Base-by-base conservation (phyloP, 2,329 filamentous ascomycete genomes). In the Trichoderma hamatum region DNA sequence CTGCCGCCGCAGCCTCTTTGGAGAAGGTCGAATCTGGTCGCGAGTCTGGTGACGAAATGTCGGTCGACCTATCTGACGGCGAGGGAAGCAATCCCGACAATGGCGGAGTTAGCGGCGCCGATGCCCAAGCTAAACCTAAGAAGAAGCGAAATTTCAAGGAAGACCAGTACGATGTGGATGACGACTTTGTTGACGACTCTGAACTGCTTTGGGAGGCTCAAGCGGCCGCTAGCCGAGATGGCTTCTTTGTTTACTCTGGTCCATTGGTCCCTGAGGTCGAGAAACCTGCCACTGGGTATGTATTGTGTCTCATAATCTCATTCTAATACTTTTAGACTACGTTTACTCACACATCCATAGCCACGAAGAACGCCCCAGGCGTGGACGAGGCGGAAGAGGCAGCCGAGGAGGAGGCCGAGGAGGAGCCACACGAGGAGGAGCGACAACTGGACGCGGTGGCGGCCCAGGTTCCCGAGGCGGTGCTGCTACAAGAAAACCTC, bases 191-290 rank as follows among this genome's bases (percentile, higher is more conserved):
- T 68, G 96, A 99, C 75, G 96, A 99, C 77, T 96, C 94, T 1
- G 96, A 99, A 78, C 80, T 97, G 76, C 85, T 96, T 0, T 98
- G 95, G 95, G 93, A 98, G 80, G 93, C 97, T 76, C 92, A 97
- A 77, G 95, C 95, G 7, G 94, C 95, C 5, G 94, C 96, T 58
- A 95, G 93, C 73, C 93, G 95, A 74, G 96, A 98, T 77, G 96
- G 96, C 1, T 99, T 98, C 83, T 99, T 98, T 78, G 96, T 99
- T 1, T 99, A 97, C 80, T 96, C 93, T 70, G 96, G 96, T 3
- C 95, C 95, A 10, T 83, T 99, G 58, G 88, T 98, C 26, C 92
- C 92, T 5, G 94, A 97, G 80, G 92, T 90, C 26, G 92, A 97
- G 81, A 95, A 96, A 80, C 85, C 86, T 43, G 80, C 83, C 72